Percentiles rank a stretch among this genome's conserved stretches.
Evolutionary conservation across 208 protist species (phyloP).

Genomic region (Leptomonas pyrrhocoris): DNA sequence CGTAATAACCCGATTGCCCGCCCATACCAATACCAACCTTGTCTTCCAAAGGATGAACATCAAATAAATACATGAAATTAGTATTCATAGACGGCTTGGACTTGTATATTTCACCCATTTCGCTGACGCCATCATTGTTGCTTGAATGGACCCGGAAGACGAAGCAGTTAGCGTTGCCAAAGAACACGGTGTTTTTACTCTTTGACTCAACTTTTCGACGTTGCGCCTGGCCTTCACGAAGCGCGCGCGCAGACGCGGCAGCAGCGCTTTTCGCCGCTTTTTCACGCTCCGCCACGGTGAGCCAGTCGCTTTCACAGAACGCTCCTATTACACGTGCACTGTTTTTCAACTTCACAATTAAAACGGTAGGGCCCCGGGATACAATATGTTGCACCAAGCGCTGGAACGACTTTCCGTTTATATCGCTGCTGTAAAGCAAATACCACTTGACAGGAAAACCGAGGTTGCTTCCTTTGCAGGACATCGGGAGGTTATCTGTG

Average conservation of each 20-base stretch:
- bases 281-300: slow-evolving; percentile 54
- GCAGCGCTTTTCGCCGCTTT: slow-evolving; percentile 50
- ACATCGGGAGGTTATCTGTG: slow-evolving; percentile 35
- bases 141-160: slow-evolving; percentile 35
- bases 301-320: slow-evolving; percentile 66
- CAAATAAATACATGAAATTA: slow-evolving; percentile 86
- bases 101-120: slow-evolving; percentile 32
- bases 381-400: slow-evolving; percentile 47
- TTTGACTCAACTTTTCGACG: slow-evolving; percentile 10
- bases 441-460: slow-evolving; percentile 44
- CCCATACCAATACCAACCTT: slow-evolving; percentile 76
- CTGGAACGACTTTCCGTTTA: slow-evolving; percentile 75
- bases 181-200: slow-evolving; percentile 68
- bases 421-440: slow-evolving; percentile 60
- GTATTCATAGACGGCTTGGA: slow-evolving; percentile 47
- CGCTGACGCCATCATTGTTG: slow-evolving; percentile 3
- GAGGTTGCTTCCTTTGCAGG: slow-evolving; percentile 24
- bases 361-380: slow-evolving; percentile 48
- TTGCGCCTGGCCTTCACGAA: slow-evolving; percentile 42
- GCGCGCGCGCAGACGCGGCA: slow-evolving; percentile 45
- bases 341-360: slow-evolving; percentile 49
- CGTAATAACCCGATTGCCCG: slow-evolving; percentile 62
- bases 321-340: slow-evolving; percentile 50
- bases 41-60: slow-evolving; percentile 52
- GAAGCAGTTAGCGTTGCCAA: slow-evolving; percentile 67